Evolutionary conservation across 352 stramenopile genomes (phyloP).

Genomic region (Globisporangium cystogenes): DNA sequence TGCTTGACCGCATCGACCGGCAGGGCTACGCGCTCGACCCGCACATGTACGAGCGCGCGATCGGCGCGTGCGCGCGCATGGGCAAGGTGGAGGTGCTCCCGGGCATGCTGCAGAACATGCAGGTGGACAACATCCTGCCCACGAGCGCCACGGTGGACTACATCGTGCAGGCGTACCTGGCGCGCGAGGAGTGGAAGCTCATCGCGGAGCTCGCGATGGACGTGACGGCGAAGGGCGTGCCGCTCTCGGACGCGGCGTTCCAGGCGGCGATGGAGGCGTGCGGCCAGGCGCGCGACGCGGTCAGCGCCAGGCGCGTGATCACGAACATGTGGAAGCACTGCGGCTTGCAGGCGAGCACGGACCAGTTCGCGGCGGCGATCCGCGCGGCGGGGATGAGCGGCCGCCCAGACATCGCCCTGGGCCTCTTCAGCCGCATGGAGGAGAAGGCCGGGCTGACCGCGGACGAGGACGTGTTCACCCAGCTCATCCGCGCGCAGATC

Average conservation of each 20-base stretch:
- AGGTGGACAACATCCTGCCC: constrained; percentile 53
- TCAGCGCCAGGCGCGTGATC: constrained; percentile 44
- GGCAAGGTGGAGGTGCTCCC: constrained; percentile 76
- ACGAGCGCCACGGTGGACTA: constrained; percentile 73
- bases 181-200: constrained; percentile 54
- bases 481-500: constrained; percentile 77
- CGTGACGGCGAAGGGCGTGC: constrained; percentile 33
- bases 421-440: constrained; percentile 65
- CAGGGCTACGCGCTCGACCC: constrained; percentile 44
- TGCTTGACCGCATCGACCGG: constrained; percentile 67
- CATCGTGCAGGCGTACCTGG: constrained; percentile 74
- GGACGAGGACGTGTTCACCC: constrained; percentile 48
- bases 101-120: constrained; percentile 73
- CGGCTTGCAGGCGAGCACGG: constrained; percentile 17
- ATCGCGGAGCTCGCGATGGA: constrained; percentile 48
- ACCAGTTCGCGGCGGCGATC: constrained; percentile 54
- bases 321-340: constrained; percentile 25
- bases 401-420: constrained; percentile 42
- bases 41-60: constrained; percentile 76
- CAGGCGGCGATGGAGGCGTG: constrained; percentile 70
- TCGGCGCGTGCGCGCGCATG: constrained; percentile 72
- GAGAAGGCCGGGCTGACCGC: constrained; percentile 34
- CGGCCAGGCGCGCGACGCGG: constrained; percentile 47
- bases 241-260: constrained; percentile 64
- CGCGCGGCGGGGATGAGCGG: constrained; percentile 59